A percentile compares a stretch with the other conserved stretches of the same genome.
These are phyloP conservation scores for Poa pratensis DNA, from an alignment of 176 grass and related monocot species.

Conservation along the genomic window DNA sequence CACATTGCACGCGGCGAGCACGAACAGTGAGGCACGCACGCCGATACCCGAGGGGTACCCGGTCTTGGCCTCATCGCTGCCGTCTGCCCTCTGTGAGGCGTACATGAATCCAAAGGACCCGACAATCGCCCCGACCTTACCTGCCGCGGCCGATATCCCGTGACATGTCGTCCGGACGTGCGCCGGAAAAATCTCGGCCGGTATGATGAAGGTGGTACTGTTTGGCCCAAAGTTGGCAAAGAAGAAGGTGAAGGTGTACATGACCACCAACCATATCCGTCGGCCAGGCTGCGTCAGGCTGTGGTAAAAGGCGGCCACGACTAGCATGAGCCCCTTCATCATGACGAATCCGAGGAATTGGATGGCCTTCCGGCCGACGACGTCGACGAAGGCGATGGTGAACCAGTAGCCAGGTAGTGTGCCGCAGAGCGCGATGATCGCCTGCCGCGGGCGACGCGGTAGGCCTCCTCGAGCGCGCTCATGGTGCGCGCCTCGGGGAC, in stretches of 20 bases:
- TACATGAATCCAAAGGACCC: neutral
- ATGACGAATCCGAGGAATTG: slow-evolving; percentile 12
- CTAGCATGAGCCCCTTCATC: slow-evolving; percentile 24
- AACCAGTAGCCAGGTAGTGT: slow-evolving; percentile 22
- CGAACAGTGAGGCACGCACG: slow-evolving; percentile 9
- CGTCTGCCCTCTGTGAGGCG: slow-evolving; percentile 12
- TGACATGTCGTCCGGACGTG: slow-evolving; percentile 1
- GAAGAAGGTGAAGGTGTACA: slow-evolving; percentile 27
- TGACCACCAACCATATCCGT: slow-evolving; percentile 10
- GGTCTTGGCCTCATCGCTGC: neutral
- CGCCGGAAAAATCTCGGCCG: slow-evolving; percentile 7
- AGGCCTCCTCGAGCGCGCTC: slow-evolving; percentile 18
- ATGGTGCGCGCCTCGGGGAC: slow-evolving; percentile 6
- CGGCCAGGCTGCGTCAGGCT: slow-evolving; percentile 4
- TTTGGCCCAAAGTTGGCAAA: slow-evolving; percentile 17
- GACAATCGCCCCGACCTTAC: slow-evolving; percentile 2
- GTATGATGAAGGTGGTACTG: slow-evolving; percentile 27
- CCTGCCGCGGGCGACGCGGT: slow-evolving; percentile 13
- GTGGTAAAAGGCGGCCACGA: slow-evolving; percentile 16
- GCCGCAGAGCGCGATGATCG: slow-evolving; percentile 22
- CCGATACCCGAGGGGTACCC: slow-evolving; percentile 9
- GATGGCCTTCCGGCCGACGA: slow-evolving; percentile 22
- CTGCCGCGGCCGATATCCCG: slow-evolving; percentile 5
- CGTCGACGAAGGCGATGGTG: slow-evolving; percentile 21
- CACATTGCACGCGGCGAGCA: slow-evolving; percentile 18